These are phyloP conservation scores for Gossypium mustelinum DNA, from an alignment of 345 rosid species.

Conservation along the genomic window DNA sequence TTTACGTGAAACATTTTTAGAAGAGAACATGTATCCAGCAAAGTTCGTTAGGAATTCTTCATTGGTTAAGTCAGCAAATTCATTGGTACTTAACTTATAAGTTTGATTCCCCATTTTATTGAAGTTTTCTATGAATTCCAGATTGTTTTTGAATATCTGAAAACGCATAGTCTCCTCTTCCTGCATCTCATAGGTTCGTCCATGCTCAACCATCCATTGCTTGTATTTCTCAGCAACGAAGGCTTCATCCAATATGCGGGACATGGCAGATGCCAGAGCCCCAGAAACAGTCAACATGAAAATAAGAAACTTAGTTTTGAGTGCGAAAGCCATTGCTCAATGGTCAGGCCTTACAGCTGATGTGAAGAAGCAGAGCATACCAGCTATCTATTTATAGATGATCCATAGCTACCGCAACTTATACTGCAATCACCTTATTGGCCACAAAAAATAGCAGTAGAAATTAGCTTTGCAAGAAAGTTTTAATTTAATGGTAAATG, in stretches of 20 bases:
- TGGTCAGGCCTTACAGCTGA: neutral
- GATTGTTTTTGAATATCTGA: conserved; percentile 38
- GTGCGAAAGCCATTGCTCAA: neutral
- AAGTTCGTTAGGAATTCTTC: conserved; percentile 39
- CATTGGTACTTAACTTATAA: conserved; percentile 35
- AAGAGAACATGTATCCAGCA: conserved; percentile 28
- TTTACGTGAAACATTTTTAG: neutral
- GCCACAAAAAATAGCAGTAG: neutral
- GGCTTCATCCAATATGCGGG: conserved; percentile 27
- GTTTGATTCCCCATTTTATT: conserved; percentile 26
- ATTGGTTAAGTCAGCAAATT: conserved; percentile 44
- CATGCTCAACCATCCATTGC: conserved; percentile 38
- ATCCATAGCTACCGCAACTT: neutral
- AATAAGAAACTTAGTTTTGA: neutral
- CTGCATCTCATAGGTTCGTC: conserved; percentile 23
- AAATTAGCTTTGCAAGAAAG: neutral
- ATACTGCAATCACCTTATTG: neutral
- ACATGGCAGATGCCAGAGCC: conserved; percentile 17
- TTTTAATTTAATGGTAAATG: neutral
- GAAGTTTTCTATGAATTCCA: conserved; percentile 34
- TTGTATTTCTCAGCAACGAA: conserved; percentile 31
- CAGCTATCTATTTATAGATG: conserved; percentile 7
- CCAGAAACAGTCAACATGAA: conserved; percentile 18
- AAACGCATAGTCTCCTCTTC: conserved; percentile 35
- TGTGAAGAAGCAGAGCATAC: neutral